Evolutionary conservation across 2,329 filamentous ascomycete genomes (phyloP), one percentile per base, ranked within the genome.

Genomic region (Cercospora sp.): DNA sequence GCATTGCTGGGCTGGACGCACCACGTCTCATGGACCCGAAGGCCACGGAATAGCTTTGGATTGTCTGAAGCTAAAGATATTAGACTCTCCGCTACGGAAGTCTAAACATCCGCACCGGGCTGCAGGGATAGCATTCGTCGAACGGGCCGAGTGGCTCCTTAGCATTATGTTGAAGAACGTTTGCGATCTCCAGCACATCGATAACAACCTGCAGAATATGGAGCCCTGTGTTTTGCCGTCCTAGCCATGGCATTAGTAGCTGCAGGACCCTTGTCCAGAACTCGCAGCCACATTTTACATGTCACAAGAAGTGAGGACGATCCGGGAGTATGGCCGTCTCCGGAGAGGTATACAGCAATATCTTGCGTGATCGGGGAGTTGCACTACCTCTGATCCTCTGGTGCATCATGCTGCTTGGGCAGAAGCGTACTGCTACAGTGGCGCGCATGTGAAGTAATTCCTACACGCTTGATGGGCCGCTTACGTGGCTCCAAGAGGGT

Each of bases 31-130:
- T 67, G 65, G 60, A 39, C 60, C 39, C 42, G 30, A 60, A 53
- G 65, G 42, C 60, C 51, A 67, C 65, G 53, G 65, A 48, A 67
- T 59, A 64, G 66, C 66, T 61, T 67, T 62, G 66, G 30, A 67
- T 67, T 33, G 53, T 60, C 28, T 36, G 33, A 67, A 67, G 66
- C 66, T 65, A 67, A 62, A 30, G 20, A 31, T 20, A 60, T 60
- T 64, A 67, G 62, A 62, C 58, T 67, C 55, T 58, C 23, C 53
- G 31, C 62, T 58, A 58, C 62, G 62, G 48, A 64, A 58, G 62
- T 64, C 45, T 62, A 28, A 51, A 39, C 26, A 36, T 63, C 61
- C 42, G 61, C 61, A 36, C 39, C 62, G 62, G 62, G 16, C 48
- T 64, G 62, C 62, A 64, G 33, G 62, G 61, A 63, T 55, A 30